These are phyloP conservation scores for Globisporangium lucens DNA, from an alignment of 352 stramenopile genomes.

Conservation along the genomic window DNA sequence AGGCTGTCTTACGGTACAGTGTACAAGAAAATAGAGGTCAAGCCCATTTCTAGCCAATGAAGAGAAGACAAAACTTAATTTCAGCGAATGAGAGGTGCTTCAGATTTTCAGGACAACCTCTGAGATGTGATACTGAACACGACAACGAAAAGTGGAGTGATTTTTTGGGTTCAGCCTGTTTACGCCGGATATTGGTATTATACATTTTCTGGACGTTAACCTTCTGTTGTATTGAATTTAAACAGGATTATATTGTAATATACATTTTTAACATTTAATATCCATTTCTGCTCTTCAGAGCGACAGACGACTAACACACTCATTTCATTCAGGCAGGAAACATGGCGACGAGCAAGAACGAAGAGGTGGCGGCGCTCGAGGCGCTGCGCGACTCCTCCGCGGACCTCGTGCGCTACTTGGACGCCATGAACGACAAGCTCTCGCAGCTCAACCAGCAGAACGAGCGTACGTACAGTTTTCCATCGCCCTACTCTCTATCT, in stretches of 20 bases:
- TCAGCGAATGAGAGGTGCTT: background rate
- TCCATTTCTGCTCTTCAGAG: too few relatives aligned
- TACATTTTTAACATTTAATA: background rate
- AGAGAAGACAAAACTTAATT: background rate
- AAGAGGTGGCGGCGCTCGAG: slow-evolving; percentile 78
- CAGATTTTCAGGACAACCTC: background rate
- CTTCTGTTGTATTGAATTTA: background rate
- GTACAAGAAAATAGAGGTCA: background rate
- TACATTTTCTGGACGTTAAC: background rate
- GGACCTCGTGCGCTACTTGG: slow-evolving; percentile 69
- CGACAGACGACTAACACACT: too few relatives aligned
- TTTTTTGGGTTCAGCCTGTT: background rate
- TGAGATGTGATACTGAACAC: background rate
- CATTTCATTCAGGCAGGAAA: background rate
- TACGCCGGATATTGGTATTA: background rate
- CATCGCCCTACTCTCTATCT: background rate
- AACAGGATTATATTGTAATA: background rate
- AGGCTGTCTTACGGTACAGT: background rate
- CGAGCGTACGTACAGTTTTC: slow-evolving; percentile 41
- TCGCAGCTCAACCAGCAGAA: slow-evolving; percentile 80
- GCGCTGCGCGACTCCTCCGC: slow-evolving; percentile 72
- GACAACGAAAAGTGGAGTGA: background rate
- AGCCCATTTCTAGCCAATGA: background rate
- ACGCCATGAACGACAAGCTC: slow-evolving; percentile 74
- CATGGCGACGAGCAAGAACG: slow-evolving; percentile 62